Percentiles rank a stretch among this genome's conserved stretches.
These are phyloP conservation scores for Pichia norvegensis DNA, from an alignment of 1,139 yeast species.

Conservation along the genomic window DNA sequence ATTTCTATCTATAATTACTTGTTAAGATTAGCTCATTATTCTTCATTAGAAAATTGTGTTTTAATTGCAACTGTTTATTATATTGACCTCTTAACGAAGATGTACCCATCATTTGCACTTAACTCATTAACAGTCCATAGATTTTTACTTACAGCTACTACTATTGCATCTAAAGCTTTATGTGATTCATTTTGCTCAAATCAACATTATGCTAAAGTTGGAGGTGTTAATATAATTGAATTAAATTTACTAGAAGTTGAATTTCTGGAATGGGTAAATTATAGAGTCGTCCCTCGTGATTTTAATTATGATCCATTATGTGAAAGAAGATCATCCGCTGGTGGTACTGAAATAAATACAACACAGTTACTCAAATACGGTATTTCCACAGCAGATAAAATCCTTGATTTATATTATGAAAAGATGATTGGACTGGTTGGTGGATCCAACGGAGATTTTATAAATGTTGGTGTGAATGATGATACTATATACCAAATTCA, in stretches of 20 bases:
- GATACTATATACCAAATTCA: not conserved
- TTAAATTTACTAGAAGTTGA: constrained; percentile 83
- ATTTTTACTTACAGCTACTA: constrained; percentile 81
- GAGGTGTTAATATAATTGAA: constrained; percentile 84
- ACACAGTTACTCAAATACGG: constrained; percentile 19
- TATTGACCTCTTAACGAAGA: constrained; percentile 73
- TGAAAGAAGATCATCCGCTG: constrained; percentile 21
- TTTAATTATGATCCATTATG: constrained; percentile 22
- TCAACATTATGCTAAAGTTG: constrained; percentile 90
- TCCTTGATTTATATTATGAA: constrained; percentile 51
- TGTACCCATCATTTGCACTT: constrained; percentile 72
- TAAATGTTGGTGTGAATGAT: not conserved
- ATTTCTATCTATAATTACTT: constrained; percentile 77
- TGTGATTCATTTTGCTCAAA: constrained; percentile 94
- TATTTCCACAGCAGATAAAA: constrained; percentile 29
- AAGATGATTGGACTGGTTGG: constrained; percentile 62
- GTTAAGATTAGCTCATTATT: constrained; percentile 70
- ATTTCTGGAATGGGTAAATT: constrained; percentile 71
- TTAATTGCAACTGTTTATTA: constrained; percentile 76
- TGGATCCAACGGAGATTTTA: constrained; percentile 4
- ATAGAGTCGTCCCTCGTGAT: constrained; percentile 61
- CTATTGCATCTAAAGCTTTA: constrained; percentile 84
- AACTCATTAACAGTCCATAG: constrained; percentile 92
- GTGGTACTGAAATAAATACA: constrained; percentile 18
- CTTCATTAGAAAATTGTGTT: constrained; percentile 77